Conservation (phyloP, 2,329 filamentous ascomycete species). For the Paecilomyces variotii region DNA sequence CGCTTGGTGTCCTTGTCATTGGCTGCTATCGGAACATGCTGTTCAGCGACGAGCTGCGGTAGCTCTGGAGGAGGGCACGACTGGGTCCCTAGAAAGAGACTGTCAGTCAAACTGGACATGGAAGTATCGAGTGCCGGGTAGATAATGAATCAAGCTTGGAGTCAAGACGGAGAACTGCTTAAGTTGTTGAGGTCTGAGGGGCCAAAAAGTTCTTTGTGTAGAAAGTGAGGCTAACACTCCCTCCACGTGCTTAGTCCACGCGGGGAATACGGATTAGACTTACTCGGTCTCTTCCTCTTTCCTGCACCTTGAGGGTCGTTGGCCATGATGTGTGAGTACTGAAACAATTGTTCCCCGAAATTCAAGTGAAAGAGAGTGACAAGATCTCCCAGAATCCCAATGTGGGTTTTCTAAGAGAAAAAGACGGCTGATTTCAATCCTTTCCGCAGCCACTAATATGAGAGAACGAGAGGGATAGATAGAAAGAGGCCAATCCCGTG, state of each 20-base stretch:
- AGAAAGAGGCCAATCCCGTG: not conserved
- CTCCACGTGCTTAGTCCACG: not conserved
- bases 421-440: not conserved
- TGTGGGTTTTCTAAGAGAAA: not conserved
- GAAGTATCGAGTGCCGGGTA: not conserved
- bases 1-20: conserved; percentile 86
- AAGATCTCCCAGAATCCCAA: not conserved
- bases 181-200: not conserved
- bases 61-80: conserved; percentile 87
- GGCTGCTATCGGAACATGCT: conserved; percentile 73
- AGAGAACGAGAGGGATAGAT: not conserved
- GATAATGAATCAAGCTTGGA: not conserved
- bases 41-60: conserved; percentile 87
- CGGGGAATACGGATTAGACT: conserved; percentile 11
- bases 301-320: conserved; percentile 23
- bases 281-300: conserved; percentile 34
- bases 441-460: not conserved
- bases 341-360: not conserved
- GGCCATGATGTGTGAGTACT: conserved; percentile 20
- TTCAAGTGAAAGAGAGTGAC: not conserved
- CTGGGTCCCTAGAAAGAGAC: conserved; percentile 61
- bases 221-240: conserved; percentile 1
- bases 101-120: conserved; percentile 19
- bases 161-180: not conserved
- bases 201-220: conserved; percentile 2